Percentiles rank a stretch among this genome's conserved stretches.
These are phyloP conservation scores for Hordeum pubiflorum DNA, from an alignment of 202 grass and related monocot genomes.

Conservation along the genomic window DNA sequence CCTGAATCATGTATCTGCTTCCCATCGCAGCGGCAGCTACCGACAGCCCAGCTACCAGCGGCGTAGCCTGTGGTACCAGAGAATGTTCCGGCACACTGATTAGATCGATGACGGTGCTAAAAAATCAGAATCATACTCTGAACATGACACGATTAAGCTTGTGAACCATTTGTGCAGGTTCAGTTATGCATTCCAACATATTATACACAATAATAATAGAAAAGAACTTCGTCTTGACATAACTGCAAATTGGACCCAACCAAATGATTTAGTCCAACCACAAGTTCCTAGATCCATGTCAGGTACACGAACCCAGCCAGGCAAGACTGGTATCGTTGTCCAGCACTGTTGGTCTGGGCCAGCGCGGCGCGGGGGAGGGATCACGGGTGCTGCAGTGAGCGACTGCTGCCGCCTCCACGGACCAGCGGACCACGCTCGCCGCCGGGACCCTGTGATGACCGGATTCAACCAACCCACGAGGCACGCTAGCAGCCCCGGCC, in stretches of 20 bases:
- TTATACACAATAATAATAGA: background rate
- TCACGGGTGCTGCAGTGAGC: background rate
- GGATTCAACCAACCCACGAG: background rate
- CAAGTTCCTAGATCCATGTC: background rate
- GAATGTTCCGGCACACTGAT: background rate
- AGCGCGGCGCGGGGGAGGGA: background rate
- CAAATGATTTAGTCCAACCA: background rate
- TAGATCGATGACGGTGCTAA: background rate
- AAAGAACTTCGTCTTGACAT: background rate
- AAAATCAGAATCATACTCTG: background rate
- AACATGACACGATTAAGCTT: background rate
- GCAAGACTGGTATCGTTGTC: background rate
- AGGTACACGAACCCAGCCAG: background rate
- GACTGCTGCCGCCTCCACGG: background rate
- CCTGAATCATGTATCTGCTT: slow-evolving; percentile 57
- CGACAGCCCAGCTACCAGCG: slow-evolving; percentile 55
- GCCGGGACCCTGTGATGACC: background rate
- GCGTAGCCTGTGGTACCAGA: slow-evolving; percentile 42
- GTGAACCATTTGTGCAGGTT: background rate
- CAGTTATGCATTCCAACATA: background rate
- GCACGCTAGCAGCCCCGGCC: background rate
- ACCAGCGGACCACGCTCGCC: background rate
- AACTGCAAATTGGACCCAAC: background rate
- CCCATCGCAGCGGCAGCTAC: slow-evolving; percentile 69
- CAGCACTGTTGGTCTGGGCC: background rate